Evolutionary conservation across 768 basidiomycete species (phyloP).

Genomic region (Macrocybe gigantea): DNA sequence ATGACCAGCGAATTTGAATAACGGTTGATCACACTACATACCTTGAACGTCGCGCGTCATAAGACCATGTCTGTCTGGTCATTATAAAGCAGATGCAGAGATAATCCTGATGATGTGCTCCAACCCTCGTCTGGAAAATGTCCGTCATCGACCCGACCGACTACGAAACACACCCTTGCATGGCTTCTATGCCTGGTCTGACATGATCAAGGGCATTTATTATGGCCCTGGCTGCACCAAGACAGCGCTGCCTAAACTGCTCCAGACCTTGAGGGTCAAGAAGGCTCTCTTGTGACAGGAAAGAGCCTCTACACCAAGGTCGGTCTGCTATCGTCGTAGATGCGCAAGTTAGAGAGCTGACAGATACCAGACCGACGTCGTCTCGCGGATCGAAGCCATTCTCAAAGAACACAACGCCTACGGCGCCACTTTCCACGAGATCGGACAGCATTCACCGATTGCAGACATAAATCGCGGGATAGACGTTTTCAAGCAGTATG

Average conservation of each 20-base stretch:
- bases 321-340: not conserved
- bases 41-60: too few species aligned
- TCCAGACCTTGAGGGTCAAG: conserved; percentile 46
- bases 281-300: conserved; percentile 73
- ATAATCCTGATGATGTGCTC: too few species aligned
- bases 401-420: conserved; percentile 54
- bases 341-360: not conserved
- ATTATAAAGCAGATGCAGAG: too few species aligned
- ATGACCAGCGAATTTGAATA: too few species aligned
- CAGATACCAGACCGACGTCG: conserved; percentile 48
- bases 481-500: conserved; percentile 44
- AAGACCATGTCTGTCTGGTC: too few species aligned
- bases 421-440: conserved; percentile 65
- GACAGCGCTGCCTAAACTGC: conserved; percentile 59
- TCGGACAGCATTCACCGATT: conserved; percentile 69
- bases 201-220: conserved; percentile 60
- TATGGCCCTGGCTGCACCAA: conserved; percentile 67
- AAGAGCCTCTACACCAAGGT: conserved; percentile 64
- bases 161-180: conserved; percentile 14
- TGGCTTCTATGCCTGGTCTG: conserved; percentile 64
- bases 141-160: conserved; percentile 9
- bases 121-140: conserved; percentile 4
- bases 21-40: too few species aligned
- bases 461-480: conserved; percentile 57
- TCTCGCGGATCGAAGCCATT: conserved; percentile 48